A percentile compares a stretch with the other conserved stretches of the same genome.
Evolutionary conservation across 495 filamentous ascomycete genomes (phyloP).

Genomic region (Clohesyomyces aquaticus): DNA sequence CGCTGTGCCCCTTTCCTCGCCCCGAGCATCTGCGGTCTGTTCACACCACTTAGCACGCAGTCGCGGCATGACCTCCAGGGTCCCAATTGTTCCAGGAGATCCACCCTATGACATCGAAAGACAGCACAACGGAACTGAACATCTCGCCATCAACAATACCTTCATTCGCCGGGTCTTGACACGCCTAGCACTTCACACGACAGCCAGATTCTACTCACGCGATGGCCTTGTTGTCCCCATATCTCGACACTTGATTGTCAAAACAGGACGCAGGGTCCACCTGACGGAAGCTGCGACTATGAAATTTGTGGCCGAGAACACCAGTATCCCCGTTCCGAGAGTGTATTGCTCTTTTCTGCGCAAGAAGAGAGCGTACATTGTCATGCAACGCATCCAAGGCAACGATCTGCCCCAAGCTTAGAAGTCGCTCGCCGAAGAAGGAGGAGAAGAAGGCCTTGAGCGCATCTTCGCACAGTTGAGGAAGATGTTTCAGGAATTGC

Average conservation of each 20-base stretch:
- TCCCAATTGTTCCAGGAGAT: too few relatives aligned
- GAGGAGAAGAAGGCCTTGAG: constrained; percentile 50
- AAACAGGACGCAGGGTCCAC: constrained; percentile 30
- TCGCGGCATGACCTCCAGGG: constrained; percentile 11
- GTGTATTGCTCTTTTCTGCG: constrained; percentile 55
- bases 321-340: constrained; percentile 57
- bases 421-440: constrained; percentile 46
- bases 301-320: constrained; percentile 53
- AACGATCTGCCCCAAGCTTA: constrained; percentile 38
- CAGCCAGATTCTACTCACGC: constrained; percentile 2
- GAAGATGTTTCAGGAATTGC: constrained; percentile 50
- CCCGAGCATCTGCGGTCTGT: too few relatives aligned
- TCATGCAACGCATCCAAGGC: constrained; percentile 57
- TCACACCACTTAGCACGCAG: constrained; percentile 15
- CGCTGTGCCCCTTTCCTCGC: too few relatives aligned
- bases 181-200: constrained; percentile 18
- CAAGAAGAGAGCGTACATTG: constrained; percentile 52
- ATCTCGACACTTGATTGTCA: constrained; percentile 19
- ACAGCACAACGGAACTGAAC: constrained; percentile 24
- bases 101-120: constrained; percentile 18
- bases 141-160: constrained; percentile 27
- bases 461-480: constrained; percentile 54
- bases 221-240: constrained; percentile 18
- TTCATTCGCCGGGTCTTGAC: constrained; percentile 22
- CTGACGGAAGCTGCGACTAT: constrained; percentile 57